Evolutionary conservation across 2,329 filamentous ascomycete genomes (phyloP), one percentile per base, ranked within the genome.

Genomic region (Elsinoe necatrix): DNA sequence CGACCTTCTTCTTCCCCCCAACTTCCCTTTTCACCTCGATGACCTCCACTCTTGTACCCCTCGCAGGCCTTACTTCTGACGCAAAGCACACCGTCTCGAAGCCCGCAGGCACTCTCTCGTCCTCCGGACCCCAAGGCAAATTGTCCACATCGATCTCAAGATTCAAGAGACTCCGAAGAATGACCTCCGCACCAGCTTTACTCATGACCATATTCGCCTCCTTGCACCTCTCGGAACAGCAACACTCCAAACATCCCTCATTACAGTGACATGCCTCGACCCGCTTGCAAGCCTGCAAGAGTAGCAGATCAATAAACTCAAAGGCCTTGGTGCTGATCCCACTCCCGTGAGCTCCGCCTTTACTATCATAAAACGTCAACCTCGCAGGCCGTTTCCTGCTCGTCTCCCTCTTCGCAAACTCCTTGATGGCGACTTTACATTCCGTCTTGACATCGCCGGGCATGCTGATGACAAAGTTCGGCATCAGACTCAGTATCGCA

Each of bases 271-370:
- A 98, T 1, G 75, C 77, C 65, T 87, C 83, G 4, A 97, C 83
- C 6, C 93, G 78, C 57, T 82, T 77, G 35, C 93, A 79, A 0
- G 91, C 92, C 66, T 91, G 85, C 18, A 75, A 74, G 1, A 97
- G 77, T 31, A 97, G 73, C 31, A 86, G 69, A 65, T 95, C 89
- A 18, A 95, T 78, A 66, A 95, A 95, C 65, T 97, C 92, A 65
- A 97, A 97, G 0, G 90, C 92, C 68, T 95, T 96, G 37, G 86
- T 87, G 60, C 86, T 89, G 63, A 96, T 95, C 0, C 93, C 93
- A 0, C 83, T 86, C 0, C 92, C 92, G 42, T 82, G 80, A 0
- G 86, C 80, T 0, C 92, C 92, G 6, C 93, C 93, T 71, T 95
- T 95, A 2, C 89, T 86, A 68, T 97, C 93, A 71, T 97, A 98